Conservation (phyloP, 345 rosid genomes). For the Eucalyptus guilfoylei region DNA sequence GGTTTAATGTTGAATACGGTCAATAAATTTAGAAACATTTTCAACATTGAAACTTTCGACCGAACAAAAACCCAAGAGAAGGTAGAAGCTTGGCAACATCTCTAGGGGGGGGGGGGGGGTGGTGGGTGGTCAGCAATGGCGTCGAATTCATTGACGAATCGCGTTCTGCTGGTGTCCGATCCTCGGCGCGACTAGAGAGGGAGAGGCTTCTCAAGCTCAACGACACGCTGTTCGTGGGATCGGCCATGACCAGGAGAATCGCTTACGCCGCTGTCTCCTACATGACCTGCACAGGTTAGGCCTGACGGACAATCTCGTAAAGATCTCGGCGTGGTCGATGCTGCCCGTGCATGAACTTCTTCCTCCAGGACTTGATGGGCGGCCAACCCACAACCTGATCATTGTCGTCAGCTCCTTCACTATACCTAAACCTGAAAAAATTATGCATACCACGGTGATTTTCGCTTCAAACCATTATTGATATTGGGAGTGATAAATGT, state of each 20-base stretch:
- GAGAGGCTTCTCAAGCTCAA: slow-evolving; percentile 42
- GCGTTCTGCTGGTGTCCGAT: slow-evolving; percentile 54
- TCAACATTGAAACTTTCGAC: background rate
- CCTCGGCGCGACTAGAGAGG: slow-evolving; percentile 35
- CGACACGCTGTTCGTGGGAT: slow-evolving; percentile 69
- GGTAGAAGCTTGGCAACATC: background rate
- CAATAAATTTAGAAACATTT: background rate
- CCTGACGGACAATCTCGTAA: background rate
- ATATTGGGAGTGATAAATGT: background rate
- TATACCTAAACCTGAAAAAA: background rate
- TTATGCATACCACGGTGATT: background rate
- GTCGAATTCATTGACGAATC: slow-evolving; percentile 29
- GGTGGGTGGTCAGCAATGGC: slow-evolving; percentile 1
- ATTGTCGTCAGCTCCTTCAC: slow-evolving; percentile 3
- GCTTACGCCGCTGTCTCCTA: slow-evolving; percentile 82
- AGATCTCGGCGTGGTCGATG: background rate
- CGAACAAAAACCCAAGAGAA: too few species aligned
- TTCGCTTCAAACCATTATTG: background rate
- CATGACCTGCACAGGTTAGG: slow-evolving; percentile 87
- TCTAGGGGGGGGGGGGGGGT: background rate
- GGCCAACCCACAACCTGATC: slow-evolving; percentile 62
- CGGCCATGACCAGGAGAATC: slow-evolving; percentile 87
- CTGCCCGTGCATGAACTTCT: slow-evolving; percentile 15
- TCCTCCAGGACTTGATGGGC: slow-evolving; percentile 58
- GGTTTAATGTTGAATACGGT: too few species aligned